Percentiles rank a stretch among this genome's conserved stretches.
phyloP scores from a whole-genome alignment of 1,284 basidiomycete genomes.

The Sanguinoderma infundibulare region DNA sequence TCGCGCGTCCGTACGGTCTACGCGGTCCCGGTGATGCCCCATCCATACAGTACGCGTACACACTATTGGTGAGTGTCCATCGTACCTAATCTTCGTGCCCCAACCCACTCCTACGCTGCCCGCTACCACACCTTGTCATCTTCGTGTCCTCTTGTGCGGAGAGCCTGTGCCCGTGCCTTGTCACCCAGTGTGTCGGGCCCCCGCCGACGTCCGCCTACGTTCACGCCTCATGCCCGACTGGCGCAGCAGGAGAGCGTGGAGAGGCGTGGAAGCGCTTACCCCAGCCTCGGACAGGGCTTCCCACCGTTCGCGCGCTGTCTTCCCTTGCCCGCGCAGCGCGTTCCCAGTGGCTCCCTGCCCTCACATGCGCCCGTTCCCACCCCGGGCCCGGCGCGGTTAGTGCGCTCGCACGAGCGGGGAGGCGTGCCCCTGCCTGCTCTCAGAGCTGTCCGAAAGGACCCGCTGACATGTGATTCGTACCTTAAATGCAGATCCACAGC shows the following conservation, averaged over 20 bases:
- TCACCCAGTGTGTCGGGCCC: slow-evolving; percentile 2
- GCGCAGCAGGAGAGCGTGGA: slow-evolving; percentile 13
- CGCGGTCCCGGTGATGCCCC: slow-evolving; percentile 21
- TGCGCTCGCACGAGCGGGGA: slow-evolving; percentile 22
- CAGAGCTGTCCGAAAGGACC: slow-evolving; percentile 10
- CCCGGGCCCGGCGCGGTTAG: slow-evolving; percentile 6
- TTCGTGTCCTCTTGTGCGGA: slow-evolving; percentile 3
- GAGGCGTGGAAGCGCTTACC: slow-evolving; percentile 20
- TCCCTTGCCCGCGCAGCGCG: slow-evolving; percentile 7
- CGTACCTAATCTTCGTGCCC: neutral
- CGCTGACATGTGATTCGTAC: slow-evolving; percentile 20
- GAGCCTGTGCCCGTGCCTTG: neutral
- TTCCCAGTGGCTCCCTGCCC: slow-evolving; percentile 16
- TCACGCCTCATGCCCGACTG: neutral
- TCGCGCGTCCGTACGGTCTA: slow-evolving; percentile 21
- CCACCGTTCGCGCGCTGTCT: slow-evolving; percentile 18
- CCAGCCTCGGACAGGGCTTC: slow-evolving; percentile 15
- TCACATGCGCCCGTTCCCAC: slow-evolving; percentile 19
- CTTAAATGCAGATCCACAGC: slow-evolving; percentile 7
- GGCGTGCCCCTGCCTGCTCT: slow-evolving; percentile 16
- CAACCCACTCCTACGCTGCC: neutral
- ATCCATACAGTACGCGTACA: slow-evolving; percentile 18
- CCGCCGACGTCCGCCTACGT: slow-evolving; percentile 15
- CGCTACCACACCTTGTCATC: neutral
- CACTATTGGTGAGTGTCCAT: slow-evolving; percentile 27